A percentile compares a stretch with the other conserved stretches of the same genome.
Conservation (phyloP, 345 rosid species). For the Passiflora organensis region DNA sequence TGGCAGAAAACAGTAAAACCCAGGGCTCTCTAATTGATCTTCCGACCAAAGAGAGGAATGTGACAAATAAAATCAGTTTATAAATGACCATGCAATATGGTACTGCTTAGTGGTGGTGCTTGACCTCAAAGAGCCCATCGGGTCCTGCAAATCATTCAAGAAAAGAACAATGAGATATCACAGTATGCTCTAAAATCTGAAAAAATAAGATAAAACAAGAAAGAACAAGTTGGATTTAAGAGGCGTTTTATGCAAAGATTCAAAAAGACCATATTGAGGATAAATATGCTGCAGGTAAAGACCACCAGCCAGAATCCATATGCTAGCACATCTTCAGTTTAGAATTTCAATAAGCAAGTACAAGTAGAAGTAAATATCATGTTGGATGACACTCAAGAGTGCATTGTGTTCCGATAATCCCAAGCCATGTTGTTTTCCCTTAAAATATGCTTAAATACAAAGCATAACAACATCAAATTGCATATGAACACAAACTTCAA, state of each 20-base stretch:
- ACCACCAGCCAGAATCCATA: not conserved
- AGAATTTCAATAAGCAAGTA: too few species aligned
- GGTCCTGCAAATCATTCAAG: conserved; percentile 54
- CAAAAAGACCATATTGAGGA: not conserved
- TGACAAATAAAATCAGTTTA: not conserved
- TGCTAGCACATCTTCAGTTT: not conserved
- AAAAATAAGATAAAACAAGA: too few species aligned
- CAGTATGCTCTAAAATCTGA: not conserved
- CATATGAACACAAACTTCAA: too few species aligned
- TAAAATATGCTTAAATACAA: too few species aligned
- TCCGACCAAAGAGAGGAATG: not conserved
- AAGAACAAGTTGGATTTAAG: too few species aligned
- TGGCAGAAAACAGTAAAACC: conserved; percentile 4
- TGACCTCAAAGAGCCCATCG: conserved; percentile 64
- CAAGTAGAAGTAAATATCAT: too few species aligned
- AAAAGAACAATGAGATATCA: not conserved
- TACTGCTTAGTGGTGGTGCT: conserved; percentile 43
- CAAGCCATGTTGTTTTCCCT: too few species aligned
- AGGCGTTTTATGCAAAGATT: too few species aligned
- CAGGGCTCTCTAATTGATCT: not conserved
- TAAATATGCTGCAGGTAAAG: not conserved
- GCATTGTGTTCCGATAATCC: too few species aligned
- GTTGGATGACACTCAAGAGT: too few species aligned
- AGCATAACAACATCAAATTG: too few species aligned
- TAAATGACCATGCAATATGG: conserved; percentile 1